Evolutionary conservation across 768 basidiomycete species (phyloP).

Genomic region (Porphyrellus cyaneotinctus): DNA sequence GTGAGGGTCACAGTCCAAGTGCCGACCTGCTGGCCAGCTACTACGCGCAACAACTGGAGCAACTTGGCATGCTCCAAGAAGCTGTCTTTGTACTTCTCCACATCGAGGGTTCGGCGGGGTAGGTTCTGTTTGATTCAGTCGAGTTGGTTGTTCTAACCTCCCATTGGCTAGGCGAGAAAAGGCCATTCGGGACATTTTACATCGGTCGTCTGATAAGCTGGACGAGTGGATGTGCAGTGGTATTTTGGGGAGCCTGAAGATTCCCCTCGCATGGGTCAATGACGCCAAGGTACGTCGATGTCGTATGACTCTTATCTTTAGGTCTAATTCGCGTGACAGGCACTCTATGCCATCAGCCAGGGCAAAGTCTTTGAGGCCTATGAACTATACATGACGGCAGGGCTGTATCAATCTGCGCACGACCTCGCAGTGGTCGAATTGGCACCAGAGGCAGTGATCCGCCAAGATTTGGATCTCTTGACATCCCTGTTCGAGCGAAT

Average conservation of each 20-base stretch:
- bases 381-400: slow-evolving; percentile 68
- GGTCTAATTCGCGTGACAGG: slow-evolving; percentile 41
- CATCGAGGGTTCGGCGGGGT: slow-evolving; percentile 79
- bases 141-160: slow-evolving; percentile 5
- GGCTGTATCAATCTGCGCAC: slow-evolving; percentile 71
- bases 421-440: slow-evolving; percentile 81
- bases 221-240: slow-evolving; percentile 74
- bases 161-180: slow-evolving; percentile 64
- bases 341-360: slow-evolving; percentile 55
- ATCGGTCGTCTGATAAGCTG: slow-evolving; percentile 59
- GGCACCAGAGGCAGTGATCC: slow-evolving; percentile 80
- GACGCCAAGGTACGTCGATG: slow-evolving; percentile 67
- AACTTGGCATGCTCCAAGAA: slow-evolving; percentile 74
- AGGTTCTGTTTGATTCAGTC: slow-evolving; percentile 24
- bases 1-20: slow-evolving; percentile 76
- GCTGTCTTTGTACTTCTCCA: slow-evolving; percentile 88
- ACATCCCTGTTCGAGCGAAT: slow-evolving; percentile 67
- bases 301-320: not conserved
- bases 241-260: slow-evolving; percentile 67
- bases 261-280: slow-evolving; percentile 85
- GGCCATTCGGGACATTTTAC: slow-evolving; percentile 76
- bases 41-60: slow-evolving; percentile 87
- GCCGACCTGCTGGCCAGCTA: slow-evolving; percentile 80
- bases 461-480: slow-evolving; percentile 53
- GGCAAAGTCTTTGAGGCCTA: slow-evolving; percentile 72